These are phyloP conservation scores for Durusdinium trenchii DNA, from an alignment of 73 alveolate genomes.

Conservation along the genomic window DNA sequence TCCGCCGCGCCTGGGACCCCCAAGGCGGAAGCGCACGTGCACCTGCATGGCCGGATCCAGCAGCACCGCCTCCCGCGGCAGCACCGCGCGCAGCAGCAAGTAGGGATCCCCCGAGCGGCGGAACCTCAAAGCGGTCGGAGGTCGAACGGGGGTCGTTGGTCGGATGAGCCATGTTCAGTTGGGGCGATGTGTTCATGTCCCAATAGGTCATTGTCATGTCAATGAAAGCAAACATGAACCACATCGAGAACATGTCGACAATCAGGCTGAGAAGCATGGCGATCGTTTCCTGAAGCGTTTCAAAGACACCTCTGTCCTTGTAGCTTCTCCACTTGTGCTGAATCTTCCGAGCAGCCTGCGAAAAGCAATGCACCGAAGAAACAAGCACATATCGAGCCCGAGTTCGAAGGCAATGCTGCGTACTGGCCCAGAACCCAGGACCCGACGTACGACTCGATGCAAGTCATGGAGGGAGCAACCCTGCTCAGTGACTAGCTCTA, in stretches of 20 bases:
- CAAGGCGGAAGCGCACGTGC: slow-evolving; percentile 85
- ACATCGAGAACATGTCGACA: too few relatives aligned
- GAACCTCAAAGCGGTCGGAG: slow-evolving; percentile 39
- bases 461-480: too few relatives aligned
- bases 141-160: too few relatives aligned
- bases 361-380: too few relatives aligned
- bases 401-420: too few relatives aligned
- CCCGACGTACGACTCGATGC: too few relatives aligned
- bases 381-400: too few relatives aligned
- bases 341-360: slow-evolving; percentile 57
- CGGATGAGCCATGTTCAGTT: too few relatives aligned
- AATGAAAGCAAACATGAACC: not conserved
- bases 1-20: slow-evolving; percentile 68
- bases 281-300: slow-evolving; percentile 55
- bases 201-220: not conserved
- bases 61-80: slow-evolving; percentile 58
- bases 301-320: slow-evolving; percentile 36
- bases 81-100: slow-evolving; percentile 63
- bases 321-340: slow-evolving; percentile 70
- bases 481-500: too few relatives aligned
- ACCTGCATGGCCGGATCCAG: slow-evolving; percentile 87
- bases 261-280: slow-evolving; percentile 38
- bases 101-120: slow-evolving; percentile 72
- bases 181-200: too few relatives aligned
- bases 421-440: too few relatives aligned